phyloP scores from a whole-genome alignment of 2,329 filamentous ascomycete species.

The Ascochyta pisi region DNA sequence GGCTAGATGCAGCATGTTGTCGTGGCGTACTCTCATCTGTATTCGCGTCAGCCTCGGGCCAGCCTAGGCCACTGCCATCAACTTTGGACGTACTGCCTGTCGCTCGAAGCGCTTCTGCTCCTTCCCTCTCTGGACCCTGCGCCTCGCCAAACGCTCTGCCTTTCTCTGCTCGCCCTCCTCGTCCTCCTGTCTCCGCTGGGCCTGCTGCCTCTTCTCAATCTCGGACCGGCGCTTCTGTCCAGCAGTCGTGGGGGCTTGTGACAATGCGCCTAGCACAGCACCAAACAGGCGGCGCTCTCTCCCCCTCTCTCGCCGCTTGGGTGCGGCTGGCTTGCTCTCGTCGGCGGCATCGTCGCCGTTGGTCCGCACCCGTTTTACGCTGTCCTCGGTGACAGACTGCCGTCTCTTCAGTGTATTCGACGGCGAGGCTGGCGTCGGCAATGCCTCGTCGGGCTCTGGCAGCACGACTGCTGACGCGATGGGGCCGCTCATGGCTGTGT shows the following conservation, averaged over 20 bases:
- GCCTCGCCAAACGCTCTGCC: conserved; percentile 68
- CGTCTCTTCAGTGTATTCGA: conserved; percentile 55
- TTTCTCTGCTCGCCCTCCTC: conserved; percentile 73
- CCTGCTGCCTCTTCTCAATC: conserved; percentile 82
- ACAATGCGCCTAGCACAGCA: conserved; percentile 77
- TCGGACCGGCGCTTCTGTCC: conserved; percentile 74
- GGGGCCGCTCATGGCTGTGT: conserved; percentile 45
- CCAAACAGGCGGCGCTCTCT: conserved; percentile 87
- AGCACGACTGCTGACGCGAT: conserved; percentile 63
- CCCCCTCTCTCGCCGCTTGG: conserved; percentile 69
- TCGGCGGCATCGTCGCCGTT: conserved; percentile 43
- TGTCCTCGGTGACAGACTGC: conserved; percentile 59
- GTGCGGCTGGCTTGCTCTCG: conserved; percentile 47
- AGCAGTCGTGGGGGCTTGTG: conserved; percentile 68
- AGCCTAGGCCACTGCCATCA: conserved; percentile 6
- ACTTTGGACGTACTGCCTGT: conserved; percentile 66
- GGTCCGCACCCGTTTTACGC: conserved; percentile 61
- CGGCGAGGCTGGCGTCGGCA: conserved; percentile 40
- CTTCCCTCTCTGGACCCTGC: conserved; percentile 66
- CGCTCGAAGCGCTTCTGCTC: conserved; percentile 80
- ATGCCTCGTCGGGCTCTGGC: conserved; percentile 51
- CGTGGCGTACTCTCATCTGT: conserved; percentile 78
- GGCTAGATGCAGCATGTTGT: conserved; percentile 73
- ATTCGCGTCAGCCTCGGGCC: conserved; percentile 25
- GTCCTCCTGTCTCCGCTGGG: conserved; percentile 75